phyloP scores from a whole-genome alignment of 1,139 yeast species.

The Suhomyces guaymorum region DNA sequence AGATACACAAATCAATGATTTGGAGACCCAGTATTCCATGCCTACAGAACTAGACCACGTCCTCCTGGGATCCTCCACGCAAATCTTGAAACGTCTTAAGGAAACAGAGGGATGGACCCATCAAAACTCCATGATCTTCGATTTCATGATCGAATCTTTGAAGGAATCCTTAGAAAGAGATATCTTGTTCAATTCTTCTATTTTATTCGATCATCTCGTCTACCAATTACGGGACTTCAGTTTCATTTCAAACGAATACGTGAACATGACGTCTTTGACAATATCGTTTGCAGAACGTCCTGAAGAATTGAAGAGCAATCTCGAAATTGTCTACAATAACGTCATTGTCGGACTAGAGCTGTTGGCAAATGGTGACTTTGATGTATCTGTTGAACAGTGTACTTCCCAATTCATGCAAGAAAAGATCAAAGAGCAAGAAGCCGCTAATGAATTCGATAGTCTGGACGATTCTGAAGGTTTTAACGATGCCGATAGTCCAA shows the following conservation, averaged over 20 bases:
- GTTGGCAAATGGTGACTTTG: conserved; percentile 42
- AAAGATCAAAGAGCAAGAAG: conserved; percentile 20
- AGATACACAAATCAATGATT: conserved; percentile 44
- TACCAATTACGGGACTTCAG: conserved; percentile 29
- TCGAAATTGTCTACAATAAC: conserved; percentile 6
- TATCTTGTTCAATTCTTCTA: conserved; percentile 55
- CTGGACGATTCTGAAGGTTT: background rate
- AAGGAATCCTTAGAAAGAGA: conserved; percentile 53
- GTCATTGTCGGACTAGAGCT: conserved; percentile 21
- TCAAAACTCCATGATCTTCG: conserved; percentile 41
- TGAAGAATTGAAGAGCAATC: conserved; percentile 4
- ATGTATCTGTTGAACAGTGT: conserved; percentile 32
- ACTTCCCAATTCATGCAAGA: conserved; percentile 34
- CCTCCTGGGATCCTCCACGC: conserved; percentile 42
- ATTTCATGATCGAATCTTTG: conserved; percentile 41
- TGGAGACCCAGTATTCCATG: conserved; percentile 52
- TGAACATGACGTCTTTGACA: conserved; percentile 11
- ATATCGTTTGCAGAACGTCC: conserved; percentile 2
- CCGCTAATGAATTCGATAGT: background rate
- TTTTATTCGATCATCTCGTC: conserved; percentile 45
- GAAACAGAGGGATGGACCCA: conserved; percentile 60
- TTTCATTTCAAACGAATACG: conserved; percentile 19
- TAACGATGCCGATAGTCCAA: background rate
- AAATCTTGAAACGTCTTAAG: conserved; percentile 43
- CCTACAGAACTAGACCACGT: conserved; percentile 55